Base-by-base conservation (phyloP, 2,329 filamentous ascomycete genomes). In the Emmonsia crescens region DNA sequence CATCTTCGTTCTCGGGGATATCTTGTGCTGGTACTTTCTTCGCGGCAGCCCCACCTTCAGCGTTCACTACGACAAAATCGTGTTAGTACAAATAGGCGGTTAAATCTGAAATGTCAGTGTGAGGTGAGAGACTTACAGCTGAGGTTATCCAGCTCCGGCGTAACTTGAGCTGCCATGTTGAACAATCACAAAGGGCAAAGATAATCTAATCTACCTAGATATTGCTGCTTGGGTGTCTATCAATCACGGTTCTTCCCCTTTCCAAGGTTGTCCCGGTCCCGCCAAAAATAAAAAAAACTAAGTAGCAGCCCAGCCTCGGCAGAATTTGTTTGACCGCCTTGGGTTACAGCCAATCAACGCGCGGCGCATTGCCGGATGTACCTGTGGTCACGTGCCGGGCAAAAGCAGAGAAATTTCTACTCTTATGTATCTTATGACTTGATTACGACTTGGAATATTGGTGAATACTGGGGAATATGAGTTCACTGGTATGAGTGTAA, bases 1-100 rank as follows among this genome's bases (percentile, higher is more conserved):
- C 78, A 65, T 81, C 78, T 63, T 73, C 77, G 63, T 78, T 71
- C 63, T 74, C 76, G 59, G 70, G 67, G 60, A 71, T 67, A 59
- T 67, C 71, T 60, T 72, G 68, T 61, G 68, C 65, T 56, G 71
- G 68, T 59, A 71, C 68, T 59, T 72, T 71, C 57, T 73, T 38
- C 21, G 52, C 19, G 40, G 12, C 72, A 63, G 72, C 71, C 64
- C 69, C 70, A 62, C 69, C 71, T 61, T 75, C 71, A 64, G 71
- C 72, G 67, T 74, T 74, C 68, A 77, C 76, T 78, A 64, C 33
- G 63, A 29, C 24, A 51, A 60, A 63, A 65, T 59, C 5, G n/a
- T 42, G n/a, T 57, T 38, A 60, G 27, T 27, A 58, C n/a, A 31
- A 59, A 36, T 24, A 21, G 19, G 9, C 14, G 14, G 48, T 16